Conservation (phyloP, 2,329 filamentous ascomycete genomes). For the Cordyceps javanica region DNA sequence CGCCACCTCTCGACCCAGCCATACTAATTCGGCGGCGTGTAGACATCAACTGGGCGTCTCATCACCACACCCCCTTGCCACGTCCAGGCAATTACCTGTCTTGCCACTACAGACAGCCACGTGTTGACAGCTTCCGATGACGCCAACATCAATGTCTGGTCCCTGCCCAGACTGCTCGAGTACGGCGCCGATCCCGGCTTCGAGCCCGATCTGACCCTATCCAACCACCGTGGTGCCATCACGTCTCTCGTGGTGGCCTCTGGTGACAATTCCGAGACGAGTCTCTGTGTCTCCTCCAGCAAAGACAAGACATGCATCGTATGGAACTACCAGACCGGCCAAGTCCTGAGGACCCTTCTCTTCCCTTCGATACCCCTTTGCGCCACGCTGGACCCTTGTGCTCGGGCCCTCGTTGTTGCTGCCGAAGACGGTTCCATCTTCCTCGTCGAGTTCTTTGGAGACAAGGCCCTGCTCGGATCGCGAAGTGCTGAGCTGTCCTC, state of each 20-base stretch:
- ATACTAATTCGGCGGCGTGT: not conserved
- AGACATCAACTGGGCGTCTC: conserved; percentile 70
- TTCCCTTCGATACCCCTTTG: conserved; percentile 69
- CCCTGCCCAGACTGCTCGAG: conserved; percentile 65
- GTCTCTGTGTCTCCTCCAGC: conserved; percentile 77
- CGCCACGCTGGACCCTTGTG: conserved; percentile 71
- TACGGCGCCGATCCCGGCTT: conserved; percentile 46
- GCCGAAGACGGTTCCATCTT: conserved; percentile 78
- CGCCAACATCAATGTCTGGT: conserved; percentile 90
- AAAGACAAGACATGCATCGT: conserved; percentile 83
- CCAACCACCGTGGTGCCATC: conserved; percentile 69
- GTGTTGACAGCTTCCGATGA: conserved; percentile 76
- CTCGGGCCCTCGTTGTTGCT: conserved; percentile 74
- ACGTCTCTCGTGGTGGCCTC: conserved; percentile 59
- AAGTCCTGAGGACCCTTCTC: conserved; percentile 72
- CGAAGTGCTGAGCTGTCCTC: conserved; percentile 46
- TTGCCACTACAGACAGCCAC: conserved; percentile 66
- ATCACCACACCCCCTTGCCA: conserved; percentile 71
- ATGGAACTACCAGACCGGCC: conserved; percentile 84
- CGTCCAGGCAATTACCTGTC: conserved; percentile 71
- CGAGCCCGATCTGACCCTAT: conserved; percentile 71
- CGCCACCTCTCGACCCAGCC: not conserved
- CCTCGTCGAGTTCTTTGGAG: conserved; percentile 64
- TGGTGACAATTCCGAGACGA: conserved; percentile 61
- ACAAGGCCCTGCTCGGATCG: conserved; percentile 49